phyloP scores from a whole-genome alignment of 169 alveolate genomes.

The Plasmodium fragile region DNA sequence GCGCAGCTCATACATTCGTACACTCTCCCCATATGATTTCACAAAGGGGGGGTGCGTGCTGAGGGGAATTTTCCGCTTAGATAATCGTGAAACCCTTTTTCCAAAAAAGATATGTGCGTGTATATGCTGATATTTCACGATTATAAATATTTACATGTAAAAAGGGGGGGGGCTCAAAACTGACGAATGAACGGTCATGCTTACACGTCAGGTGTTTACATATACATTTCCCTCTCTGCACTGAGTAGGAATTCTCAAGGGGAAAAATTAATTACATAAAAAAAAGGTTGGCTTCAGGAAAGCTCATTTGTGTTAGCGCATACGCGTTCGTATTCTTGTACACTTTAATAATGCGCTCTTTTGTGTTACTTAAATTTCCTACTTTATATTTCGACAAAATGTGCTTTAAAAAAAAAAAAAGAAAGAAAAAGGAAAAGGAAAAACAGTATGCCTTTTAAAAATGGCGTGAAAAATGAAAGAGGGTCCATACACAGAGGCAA shows the following conservation, averaged over 20 bases:
- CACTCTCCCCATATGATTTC: neutral
- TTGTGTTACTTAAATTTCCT: neutral
- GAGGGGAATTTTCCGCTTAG: neutral
- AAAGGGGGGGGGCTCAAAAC: neutral
- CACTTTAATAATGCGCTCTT: neutral
- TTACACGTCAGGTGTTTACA: neutral
- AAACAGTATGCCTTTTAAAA: neutral
- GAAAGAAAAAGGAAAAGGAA: neutral
- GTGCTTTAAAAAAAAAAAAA: neutral
- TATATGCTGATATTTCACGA: neutral
- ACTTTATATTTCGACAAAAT: neutral
- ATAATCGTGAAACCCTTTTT: neutral
- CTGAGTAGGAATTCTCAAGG: neutral
- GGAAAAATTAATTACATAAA: neutral
- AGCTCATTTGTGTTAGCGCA: neutral
- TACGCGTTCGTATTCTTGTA: neutral
- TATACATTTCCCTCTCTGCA: neutral
- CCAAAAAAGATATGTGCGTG: neutral
- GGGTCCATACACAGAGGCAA: neutral
- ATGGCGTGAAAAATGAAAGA: neutral
- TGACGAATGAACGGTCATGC: neutral
- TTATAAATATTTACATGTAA: neutral
- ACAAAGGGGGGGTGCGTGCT: neutral
- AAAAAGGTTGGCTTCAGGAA: neutral
- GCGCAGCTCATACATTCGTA: neutral